Evolutionary conservation across 2,329 filamentous ascomycete species (phyloP).

Genomic region (Sclerotinia sclerotiorum): DNA sequence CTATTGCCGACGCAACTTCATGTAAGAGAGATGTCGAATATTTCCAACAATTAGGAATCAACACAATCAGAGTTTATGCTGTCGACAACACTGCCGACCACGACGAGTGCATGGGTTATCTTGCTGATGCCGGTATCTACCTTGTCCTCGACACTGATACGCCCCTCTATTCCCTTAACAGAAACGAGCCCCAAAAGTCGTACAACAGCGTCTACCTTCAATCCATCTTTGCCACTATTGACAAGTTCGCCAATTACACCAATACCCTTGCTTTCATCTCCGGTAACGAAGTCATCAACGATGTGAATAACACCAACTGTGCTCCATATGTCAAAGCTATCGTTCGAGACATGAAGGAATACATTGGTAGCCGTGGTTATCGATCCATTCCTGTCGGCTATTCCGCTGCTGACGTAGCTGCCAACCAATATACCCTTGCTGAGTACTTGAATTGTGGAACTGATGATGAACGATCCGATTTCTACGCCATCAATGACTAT

Average conservation of each 20-base stretch:
- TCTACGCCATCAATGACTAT: constrained; percentile 67
- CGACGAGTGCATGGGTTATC: constrained; percentile 65
- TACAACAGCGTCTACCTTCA: constrained; percentile 72
- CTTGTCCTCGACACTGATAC: constrained; percentile 71
- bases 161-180: constrained; percentile 67
- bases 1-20: constrained; percentile 57
- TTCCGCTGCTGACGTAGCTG: constrained; percentile 64
- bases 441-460: constrained; percentile 73
- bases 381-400: constrained; percentile 57
- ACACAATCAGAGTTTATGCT: constrained; percentile 72
- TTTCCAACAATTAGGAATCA: constrained; percentile 68
- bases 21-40: constrained; percentile 66
- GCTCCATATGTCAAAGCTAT: constrained; percentile 60
- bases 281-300: constrained; percentile 60
- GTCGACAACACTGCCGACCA: constrained; percentile 69
- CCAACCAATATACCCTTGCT: constrained; percentile 67
- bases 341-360: constrained; percentile 57
- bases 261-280: constrained; percentile 68
- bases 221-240: constrained; percentile 69
- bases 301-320: constrained; percentile 49
- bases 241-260: constrained; percentile 64
- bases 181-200: constrained; percentile 56
- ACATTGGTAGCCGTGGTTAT: constrained; percentile 49
- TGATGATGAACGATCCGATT: constrained; percentile 65
- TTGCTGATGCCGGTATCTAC: constrained; percentile 71